A percentile compares a stretch with the other conserved stretches of the same genome.
These are phyloP conservation scores for Puccinia novopanici DNA, from an alignment of 1,284 basidiomycete species.

Conservation along the genomic window DNA sequence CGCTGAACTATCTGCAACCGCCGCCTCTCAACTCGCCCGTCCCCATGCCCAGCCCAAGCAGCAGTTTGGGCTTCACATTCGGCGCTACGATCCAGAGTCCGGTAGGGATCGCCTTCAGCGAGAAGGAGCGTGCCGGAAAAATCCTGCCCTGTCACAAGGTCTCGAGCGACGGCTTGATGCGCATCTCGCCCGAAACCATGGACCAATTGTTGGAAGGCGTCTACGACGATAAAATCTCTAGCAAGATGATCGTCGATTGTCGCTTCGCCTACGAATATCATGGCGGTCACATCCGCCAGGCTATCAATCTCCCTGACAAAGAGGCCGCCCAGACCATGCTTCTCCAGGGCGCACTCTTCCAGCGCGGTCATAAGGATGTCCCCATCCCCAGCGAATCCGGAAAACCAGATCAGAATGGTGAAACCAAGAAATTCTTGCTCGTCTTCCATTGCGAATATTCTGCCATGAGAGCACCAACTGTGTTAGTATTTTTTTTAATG, in stretches of 20 bases:
- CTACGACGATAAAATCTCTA: conserved; percentile 68
- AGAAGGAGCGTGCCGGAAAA: too few species aligned
- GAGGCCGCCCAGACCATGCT: conserved; percentile 74
- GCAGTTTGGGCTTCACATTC: not conserved
- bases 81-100: conserved; percentile 35
- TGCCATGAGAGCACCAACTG: conserved; percentile 88
- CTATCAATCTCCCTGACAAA: conserved; percentile 87
- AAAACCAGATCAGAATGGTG: conserved; percentile 63
- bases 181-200: conserved; percentile 73
- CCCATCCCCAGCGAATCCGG: conserved; percentile 80
- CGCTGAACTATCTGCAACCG: not conserved
- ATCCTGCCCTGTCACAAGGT: too few species aligned
- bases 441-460: conserved; percentile 99
- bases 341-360: conserved; percentile 55
- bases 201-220: conserved; percentile 72
- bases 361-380: conserved; percentile 60
- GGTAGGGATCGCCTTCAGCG: conserved; percentile 52
- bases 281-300: conserved; percentile 89
- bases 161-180: conserved; percentile 90
- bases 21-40: not conserved
- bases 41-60: not conserved
- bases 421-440: conserved; percentile 73
- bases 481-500: conserved; percentile 66
- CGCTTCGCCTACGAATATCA: conserved; percentile 95
- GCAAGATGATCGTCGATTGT: conserved; percentile 86